These are phyloP conservation scores for Osmanthus fragrans DNA, from an alignment of 257 asterid genomes.

Conservation along the genomic window DNA sequence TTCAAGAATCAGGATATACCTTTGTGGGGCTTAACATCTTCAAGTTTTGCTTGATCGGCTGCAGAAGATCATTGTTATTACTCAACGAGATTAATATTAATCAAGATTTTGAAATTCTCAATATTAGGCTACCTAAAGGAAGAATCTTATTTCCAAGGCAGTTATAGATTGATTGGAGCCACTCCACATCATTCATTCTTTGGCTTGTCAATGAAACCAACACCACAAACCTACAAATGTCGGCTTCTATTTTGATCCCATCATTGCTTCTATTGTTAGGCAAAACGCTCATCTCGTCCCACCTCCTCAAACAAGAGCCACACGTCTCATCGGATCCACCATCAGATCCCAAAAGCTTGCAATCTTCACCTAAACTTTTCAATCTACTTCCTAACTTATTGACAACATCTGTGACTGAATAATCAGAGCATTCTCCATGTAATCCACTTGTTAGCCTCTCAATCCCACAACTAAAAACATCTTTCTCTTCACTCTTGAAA, in stretches of 20 bases:
- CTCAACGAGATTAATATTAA: neutral
- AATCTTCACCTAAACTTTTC: constrained; percentile 35
- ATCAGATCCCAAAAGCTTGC: constrained; percentile 41
- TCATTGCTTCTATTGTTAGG: constrained; percentile 16
- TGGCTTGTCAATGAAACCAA: constrained; percentile 52
- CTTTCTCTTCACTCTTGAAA: constrained; percentile 14
- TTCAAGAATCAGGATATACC: constrained; percentile 29
- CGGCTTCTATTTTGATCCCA: constrained; percentile 24
- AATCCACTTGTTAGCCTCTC: constrained; percentile 54
- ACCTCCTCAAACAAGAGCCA: constrained; percentile 41
- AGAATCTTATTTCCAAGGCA: constrained; percentile 53
- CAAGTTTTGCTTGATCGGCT: constrained; percentile 36
- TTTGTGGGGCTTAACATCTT: constrained; percentile 17
- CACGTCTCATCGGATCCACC: constrained; percentile 35
- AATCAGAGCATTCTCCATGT: constrained; percentile 63
- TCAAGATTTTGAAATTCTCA: neutral
- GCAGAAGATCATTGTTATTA: constrained; percentile 15
- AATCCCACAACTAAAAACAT: constrained; percentile 47
- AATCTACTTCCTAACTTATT: constrained; percentile 34
- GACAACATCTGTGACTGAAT: constrained; percentile 40
- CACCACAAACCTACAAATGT: constrained; percentile 50
- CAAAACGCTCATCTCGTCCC: constrained; percentile 35
- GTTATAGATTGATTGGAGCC: constrained; percentile 43
- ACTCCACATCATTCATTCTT: constrained; percentile 44
- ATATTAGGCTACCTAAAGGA: constrained; percentile 39